phyloP scores from a whole-genome alignment of 148 eudicot genomes.

The Agrostemma githago region DNA sequence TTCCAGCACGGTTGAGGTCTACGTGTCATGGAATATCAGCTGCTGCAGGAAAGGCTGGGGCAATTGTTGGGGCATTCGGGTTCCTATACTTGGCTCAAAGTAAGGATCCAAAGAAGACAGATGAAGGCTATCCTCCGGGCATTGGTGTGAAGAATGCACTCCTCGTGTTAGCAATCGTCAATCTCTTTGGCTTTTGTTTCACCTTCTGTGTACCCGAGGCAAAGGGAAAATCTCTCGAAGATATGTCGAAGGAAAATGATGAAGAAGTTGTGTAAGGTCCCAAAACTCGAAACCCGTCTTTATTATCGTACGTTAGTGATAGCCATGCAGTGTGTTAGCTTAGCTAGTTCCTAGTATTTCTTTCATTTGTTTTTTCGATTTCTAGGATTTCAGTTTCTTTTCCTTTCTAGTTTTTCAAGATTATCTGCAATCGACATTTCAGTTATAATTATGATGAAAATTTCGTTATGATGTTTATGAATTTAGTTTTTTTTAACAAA shows the following conservation, averaged over 20 bases:
- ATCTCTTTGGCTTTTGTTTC: conserved; percentile 45
- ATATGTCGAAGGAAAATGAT: conserved; percentile 39
- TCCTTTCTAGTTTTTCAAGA: neutral
- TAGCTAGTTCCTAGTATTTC: too few relatives aligned
- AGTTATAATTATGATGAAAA: too few relatives aligned
- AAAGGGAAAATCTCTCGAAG: conserved; percentile 69
- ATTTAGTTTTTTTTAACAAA: too few relatives aligned
- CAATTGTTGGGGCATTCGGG: conserved; percentile 67
- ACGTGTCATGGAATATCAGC: conserved; percentile 89
- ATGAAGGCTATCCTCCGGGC: conserved; percentile 55
- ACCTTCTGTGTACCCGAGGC: conserved; percentile 74
- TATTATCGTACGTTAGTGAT: neutral
- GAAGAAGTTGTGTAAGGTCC: conserved; percentile 10
- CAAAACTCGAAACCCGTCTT: neutral
- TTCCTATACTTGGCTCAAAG: conserved; percentile 56
- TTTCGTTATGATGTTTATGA: neutral
- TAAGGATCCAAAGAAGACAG: conserved; percentile 27
- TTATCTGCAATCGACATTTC: neutral
- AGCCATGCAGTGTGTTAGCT: neutral
- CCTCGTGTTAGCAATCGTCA: conserved; percentile 43
- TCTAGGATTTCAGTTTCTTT: neutral
- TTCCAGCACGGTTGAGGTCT: conserved; percentile 70
- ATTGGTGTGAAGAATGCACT: conserved; percentile 59
- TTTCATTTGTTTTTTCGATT: neutral
- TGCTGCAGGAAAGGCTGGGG: conserved; percentile 59